Base-by-base conservation (phyloP, 2,329 filamentous ascomycete genomes). In the Aspergillus pseudoterreus region DNA sequence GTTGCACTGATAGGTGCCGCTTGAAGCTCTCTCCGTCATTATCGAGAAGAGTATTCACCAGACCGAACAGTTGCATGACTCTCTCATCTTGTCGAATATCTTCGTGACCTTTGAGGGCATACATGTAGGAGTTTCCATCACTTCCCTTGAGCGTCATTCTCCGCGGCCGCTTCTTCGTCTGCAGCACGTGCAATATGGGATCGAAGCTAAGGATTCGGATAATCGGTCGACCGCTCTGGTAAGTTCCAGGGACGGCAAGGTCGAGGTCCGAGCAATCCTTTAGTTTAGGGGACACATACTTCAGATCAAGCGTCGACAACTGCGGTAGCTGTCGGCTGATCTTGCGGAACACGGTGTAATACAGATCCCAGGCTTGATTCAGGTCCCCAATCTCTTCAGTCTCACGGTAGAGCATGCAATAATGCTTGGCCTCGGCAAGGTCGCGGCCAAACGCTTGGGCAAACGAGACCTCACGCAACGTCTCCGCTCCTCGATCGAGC, bases 1-100 rank as follows among this genome's bases (percentile, higher is more conserved):
- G 84, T 70, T 97, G 92, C 57, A 99, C 97, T 63, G 91, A 95
- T 57, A 99, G 83, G 72, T 99, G 94, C 9, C 94, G 85, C 78
- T 99, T 99, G 74, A 96, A 95, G 63, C 88, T 94, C 73, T 99
- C 95, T 3, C 90, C 90, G 68, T 99, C 95, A 65, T 92, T 92
- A 43, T 89, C 82, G 39, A 99, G 82, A 1, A 99, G 82, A 0
- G 95, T 99, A 71, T 99, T 99, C 75, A 92, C 94, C 12, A 99
- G 82, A 38, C 94, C 94, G 67, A 99, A 99, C 33, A 99, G 82
- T 73, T 99, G 94, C 95, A 99, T 99, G 61, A 99, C 94, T 73
- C 95, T 87, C 74, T 99, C 94, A 66, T 99, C 94, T 72, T 99
- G 94, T 53, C 94, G 87, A 59, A 99, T 96, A 77, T 99, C 94